Evolutionary conservation across 192 early-diverging fungal genomes (phyloP), one percentile per base, ranked within the genome.

Genomic region (Coemansia asiatica): DNA sequence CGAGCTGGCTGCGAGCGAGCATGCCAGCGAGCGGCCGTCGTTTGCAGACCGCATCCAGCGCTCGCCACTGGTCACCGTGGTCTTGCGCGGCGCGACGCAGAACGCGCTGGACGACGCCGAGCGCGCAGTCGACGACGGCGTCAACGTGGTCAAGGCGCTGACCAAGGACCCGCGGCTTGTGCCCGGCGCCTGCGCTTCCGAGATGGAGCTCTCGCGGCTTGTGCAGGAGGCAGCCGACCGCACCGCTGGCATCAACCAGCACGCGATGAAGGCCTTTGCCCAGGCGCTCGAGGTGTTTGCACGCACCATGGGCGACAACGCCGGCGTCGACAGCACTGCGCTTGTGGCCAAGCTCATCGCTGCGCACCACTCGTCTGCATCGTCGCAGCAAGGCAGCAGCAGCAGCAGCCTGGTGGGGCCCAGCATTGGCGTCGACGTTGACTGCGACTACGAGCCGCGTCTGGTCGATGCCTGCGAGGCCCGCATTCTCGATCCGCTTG

Each of bases 31-130:
- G 36, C 73, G 76, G 6, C 76, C 76, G 22, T 91, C 94, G 47
- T 87, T 90, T 62, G 95, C 95, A 44, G 83, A 75, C 35, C 79
- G 79, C 70, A 69, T 81, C 44, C 56, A 47, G 50, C 66, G 67
- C 1, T 90, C 90, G 53, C 91, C 91, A 75, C 93, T 95, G 35
- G 92, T 93, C 21, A 98, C 96, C 9, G 94, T 98, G 69, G 93
- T 98, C 31, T 84, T 98, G 56, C 93, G 96, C 69, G 96, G 96
- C 48, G 95, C 93, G 6, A 98, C 96, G 8, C 88, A 88, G 73
- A 98, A 98, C 83, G 82, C 88, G 62, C 88, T 98, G 74, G 96
- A 98, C 68, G 96, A 98, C 83, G 85, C 96, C 56, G 96, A 98
- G 82, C 91, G 96, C 55, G 95, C 96, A 18, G 85, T 98, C 29